phyloP scores from a whole-genome alignment of 305 asterid species.

The Fraxinus xanthoxyloides region DNA sequence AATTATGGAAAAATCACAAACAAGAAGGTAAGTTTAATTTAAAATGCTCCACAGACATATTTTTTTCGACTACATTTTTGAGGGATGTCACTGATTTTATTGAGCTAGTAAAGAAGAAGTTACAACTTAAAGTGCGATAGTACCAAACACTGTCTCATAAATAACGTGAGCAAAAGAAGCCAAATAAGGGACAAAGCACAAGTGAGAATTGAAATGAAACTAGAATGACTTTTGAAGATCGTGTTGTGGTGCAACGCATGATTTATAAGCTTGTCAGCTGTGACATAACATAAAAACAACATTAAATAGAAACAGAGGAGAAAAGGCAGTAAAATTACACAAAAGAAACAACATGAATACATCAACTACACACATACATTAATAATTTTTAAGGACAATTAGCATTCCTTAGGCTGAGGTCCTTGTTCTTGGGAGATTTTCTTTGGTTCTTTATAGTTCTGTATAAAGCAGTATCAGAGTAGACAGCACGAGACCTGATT shows the following conservation, averaged over 20 bases:
- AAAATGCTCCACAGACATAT: background rate
- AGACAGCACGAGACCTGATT: constrained; percentile 41
- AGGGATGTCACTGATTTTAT: background rate
- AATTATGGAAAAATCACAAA: background rate
- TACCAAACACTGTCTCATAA: background rate
- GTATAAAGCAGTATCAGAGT: constrained; percentile 46
- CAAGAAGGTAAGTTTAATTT: background rate
- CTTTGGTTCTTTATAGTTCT: constrained; percentile 25
- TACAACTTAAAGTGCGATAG: background rate
- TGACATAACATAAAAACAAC: background rate
- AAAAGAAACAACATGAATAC: background rate
- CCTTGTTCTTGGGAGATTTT: constrained; percentile 20
- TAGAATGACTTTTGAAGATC: background rate
- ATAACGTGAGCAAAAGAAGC: background rate
- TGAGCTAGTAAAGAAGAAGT: background rate
- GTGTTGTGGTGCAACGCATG: background rate
- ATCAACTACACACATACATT: background rate
- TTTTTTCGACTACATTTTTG: background rate
- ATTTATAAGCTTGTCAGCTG: background rate
- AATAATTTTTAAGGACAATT: background rate
- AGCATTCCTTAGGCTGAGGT: background rate
- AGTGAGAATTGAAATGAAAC: background rate
- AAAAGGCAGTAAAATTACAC: background rate
- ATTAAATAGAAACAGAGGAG: background rate
- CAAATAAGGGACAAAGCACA: background rate